Percentiles rank a stretch among this genome's conserved stretches.
Evolutionary conservation across 768 basidiomycete genomes (phyloP).

Genomic region (Tricholoma sp.): DNA sequence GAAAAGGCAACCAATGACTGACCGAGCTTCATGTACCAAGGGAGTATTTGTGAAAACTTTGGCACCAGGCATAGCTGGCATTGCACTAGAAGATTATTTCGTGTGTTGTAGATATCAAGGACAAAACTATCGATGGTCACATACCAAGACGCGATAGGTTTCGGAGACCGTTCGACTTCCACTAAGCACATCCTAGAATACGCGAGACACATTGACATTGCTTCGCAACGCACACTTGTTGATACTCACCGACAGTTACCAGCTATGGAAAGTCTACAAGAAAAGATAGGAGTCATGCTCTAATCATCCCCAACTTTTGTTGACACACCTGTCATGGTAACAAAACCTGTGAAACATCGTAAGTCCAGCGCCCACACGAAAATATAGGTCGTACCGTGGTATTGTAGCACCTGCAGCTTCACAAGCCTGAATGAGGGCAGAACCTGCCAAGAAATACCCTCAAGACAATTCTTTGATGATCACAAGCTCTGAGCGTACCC

Average conservation of each 20-base stretch:
- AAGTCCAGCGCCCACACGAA: constrained; percentile 13
- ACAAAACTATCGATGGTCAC: constrained; percentile 4
- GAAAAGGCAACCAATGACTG: constrained; percentile 3
- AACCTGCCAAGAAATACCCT: constrained; percentile 43
- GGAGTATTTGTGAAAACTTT: constrained; percentile 94
- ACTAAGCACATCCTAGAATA: constrained; percentile 89
- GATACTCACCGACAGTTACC: constrained; percentile 87
- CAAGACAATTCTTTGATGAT: background rate
- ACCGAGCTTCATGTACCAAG: constrained; percentile 84
- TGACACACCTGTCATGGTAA: constrained; percentile 73
- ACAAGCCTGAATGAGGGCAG: constrained; percentile 95
- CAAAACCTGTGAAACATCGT: constrained; percentile 51
- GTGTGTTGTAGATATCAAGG: background rate
- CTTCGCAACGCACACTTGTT: background rate
- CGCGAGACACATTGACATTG: constrained; percentile 4
- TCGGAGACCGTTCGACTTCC: constrained; percentile 93
- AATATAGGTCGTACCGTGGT: constrained; percentile 51
- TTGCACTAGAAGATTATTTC: constrained; percentile 52
- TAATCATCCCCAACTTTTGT: background rate
- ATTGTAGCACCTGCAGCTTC: constrained; percentile 82
- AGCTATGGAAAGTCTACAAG: constrained; percentile 80
- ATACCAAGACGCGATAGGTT: constrained; percentile 91
- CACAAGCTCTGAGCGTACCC: constrained; percentile 46
- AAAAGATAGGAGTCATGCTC: constrained; percentile 5
- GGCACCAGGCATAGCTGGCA: constrained; percentile 94